A percentile compares a stretch with the other conserved stretches of the same genome.
phyloP scores from a whole-genome alignment of 352 stramenopile genomes.

The Phytophthora macrochlamydospora region DNA sequence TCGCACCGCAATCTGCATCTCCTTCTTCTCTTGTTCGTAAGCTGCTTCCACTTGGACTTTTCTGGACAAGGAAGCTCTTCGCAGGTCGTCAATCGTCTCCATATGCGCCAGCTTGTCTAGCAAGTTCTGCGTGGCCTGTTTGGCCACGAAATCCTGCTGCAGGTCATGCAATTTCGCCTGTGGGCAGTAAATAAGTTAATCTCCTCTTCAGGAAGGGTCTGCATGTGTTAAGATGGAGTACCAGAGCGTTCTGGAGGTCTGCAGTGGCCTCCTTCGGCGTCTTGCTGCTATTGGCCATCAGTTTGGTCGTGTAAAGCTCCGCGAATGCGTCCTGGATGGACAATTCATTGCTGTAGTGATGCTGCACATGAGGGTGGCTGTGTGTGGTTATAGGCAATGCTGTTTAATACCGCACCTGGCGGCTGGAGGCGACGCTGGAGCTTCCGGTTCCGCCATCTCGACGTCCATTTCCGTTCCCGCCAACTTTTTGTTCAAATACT shows the following conservation, averaged over 20 bases:
- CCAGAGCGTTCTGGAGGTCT: constrained; percentile 38
- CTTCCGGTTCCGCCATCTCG: constrained; percentile 18
- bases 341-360: constrained; percentile 8
- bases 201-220: neutral
- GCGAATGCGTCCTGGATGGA: constrained; percentile 35
- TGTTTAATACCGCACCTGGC: neutral
- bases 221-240: constrained; percentile 8
- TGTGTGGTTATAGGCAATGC: neutral
- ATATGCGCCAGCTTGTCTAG: constrained; percentile 77
- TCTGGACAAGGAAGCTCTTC: constrained; percentile 22
- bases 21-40: constrained; percentile 46
- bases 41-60: constrained; percentile 32
- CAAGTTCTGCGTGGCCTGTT: constrained; percentile 76
- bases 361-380: too few species aligned
- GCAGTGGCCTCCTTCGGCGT: constrained; percentile 18
- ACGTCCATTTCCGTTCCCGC: constrained; percentile 15
- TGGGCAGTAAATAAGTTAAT: neutral
- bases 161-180: constrained; percentile 50
- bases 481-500: neutral
- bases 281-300: constrained; percentile 35
- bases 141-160: constrained; percentile 59
- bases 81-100: constrained; percentile 48
- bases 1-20: constrained; percentile 47
- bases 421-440: neutral
- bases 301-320: constrained; percentile 52